phyloP scores from a whole-genome alignment of 78 protist genomes.

The Planoprotostelium fungivorum region DNA sequence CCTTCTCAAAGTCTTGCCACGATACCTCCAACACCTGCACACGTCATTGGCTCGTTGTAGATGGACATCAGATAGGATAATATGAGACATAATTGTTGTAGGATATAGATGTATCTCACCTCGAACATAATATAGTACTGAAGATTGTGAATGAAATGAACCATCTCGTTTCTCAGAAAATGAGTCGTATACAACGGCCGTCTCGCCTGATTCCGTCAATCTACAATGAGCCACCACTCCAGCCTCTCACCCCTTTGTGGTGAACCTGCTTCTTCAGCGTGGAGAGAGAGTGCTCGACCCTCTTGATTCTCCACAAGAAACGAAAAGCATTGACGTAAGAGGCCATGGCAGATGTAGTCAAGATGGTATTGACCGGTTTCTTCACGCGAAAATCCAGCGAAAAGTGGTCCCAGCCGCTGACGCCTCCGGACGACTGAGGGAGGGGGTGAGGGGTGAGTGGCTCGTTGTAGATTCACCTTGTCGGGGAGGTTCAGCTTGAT shows the following conservation, averaged over 20 bases:
- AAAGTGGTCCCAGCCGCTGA: slow-evolving; percentile 76
- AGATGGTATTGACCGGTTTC: slow-evolving; percentile 50
- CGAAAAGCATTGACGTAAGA: slow-evolving; percentile 25
- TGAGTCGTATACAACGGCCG: slow-evolving; percentile 18
- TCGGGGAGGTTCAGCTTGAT: slow-evolving; percentile 48
- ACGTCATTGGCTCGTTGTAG: too few species aligned
- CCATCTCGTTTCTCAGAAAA: slow-evolving; percentile 51
- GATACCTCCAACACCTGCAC: slow-evolving; percentile 32
- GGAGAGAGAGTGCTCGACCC: slow-evolving; percentile 59
- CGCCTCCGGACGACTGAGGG: too few species aligned
- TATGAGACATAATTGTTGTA: background rate
- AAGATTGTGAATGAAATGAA: slow-evolving; percentile 41
- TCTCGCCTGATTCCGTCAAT: background rate
- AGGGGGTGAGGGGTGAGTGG: too few species aligned
- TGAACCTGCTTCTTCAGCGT: background rate
- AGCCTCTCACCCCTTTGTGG: background rate
- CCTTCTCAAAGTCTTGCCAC: slow-evolving; percentile 37
- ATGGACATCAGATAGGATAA: too few species aligned
- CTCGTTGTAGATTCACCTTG: background rate
- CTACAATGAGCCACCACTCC: background rate
- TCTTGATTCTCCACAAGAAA: slow-evolving; percentile 56
- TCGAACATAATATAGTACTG: slow-evolving; percentile 76
- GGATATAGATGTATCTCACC: background rate
- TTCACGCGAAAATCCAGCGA: slow-evolving; percentile 60
- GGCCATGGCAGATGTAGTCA: slow-evolving; percentile 17